Conservation (phyloP, 768 basidiomycete genomes). For the Tylopilus vinaceipallidus region DNA sequence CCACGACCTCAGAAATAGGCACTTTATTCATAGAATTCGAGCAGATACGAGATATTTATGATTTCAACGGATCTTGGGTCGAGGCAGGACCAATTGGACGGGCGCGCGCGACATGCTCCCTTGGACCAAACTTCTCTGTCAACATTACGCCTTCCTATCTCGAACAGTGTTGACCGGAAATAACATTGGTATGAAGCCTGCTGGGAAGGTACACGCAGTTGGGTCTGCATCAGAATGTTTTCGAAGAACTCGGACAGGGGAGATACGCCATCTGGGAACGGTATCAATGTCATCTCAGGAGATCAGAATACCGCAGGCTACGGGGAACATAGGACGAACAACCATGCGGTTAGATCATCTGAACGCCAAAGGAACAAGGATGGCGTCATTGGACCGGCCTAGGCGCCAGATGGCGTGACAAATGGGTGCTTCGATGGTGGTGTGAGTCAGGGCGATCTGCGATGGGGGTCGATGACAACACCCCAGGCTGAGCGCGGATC, state of each 20-base stretch:
- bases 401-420: background rate
- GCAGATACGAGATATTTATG: no score
- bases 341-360: background rate
- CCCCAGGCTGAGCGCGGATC: background rate
- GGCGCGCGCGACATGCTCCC: no score
- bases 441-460: background rate
- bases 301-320: background rate
- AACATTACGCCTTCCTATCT: constrained; percentile 11
- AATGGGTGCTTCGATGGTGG: background rate
- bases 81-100: no score
- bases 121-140: background rate
- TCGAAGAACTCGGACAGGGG: background rate
- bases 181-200: no score
- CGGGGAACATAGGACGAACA: background rate
- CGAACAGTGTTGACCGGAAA: no score
- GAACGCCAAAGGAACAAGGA: background rate
- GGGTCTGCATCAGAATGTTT: background rate
- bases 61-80: no score
- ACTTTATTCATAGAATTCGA: no score
- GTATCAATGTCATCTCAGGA: background rate
- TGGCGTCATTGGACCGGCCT: background rate
- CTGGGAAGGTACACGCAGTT: background rate
- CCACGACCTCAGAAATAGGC: no score
- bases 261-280: background rate
- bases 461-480: background rate